Evolutionary conservation across 2,329 filamentous ascomycete genomes (phyloP), one percentile per base, ranked within the genome.

Genomic region (Parasarocladium wereldwijsianum): DNA sequence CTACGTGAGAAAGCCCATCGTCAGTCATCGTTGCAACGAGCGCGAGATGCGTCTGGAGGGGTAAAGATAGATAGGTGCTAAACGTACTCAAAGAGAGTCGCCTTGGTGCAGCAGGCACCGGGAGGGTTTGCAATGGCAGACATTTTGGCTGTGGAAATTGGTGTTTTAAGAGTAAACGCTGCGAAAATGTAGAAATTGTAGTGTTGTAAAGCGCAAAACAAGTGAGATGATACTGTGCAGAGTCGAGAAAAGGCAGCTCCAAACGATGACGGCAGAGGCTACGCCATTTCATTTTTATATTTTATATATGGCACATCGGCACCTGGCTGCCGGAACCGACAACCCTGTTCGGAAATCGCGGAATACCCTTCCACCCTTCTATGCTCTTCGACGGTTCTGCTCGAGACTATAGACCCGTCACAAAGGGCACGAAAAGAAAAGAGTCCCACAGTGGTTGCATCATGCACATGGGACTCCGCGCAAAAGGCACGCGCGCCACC

Each of bases 1-100:
- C 65, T 70, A 32, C 9, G 17, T 14, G 5, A 14, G 9, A 13
- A 4, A 22, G 16, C 22, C 28, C 15, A 8, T 31, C 18, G 4
- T 17, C 5, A n/a, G 5, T 18, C 16, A 20, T n/a, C 12, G 11
- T 11, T 17, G 17, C 8, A 16, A 21, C 22, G 14, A 25, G 8
- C 23, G 7, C 23, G 14, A 16, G 17, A 10, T 11, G 8, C 12
- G n/a, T 13, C 15, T 21, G 5, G 18, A 21, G 11, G 18, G 5
- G 8, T 12, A 21, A 13, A 18, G 16, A 22, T 5, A 21, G 17
- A 16, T 13, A 26, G 13, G 6, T 13, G 16, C 5, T 15, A 30
- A 16, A 55, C 66, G 44, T 51, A 69, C 65, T 66, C 58, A 40
- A 69, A 64, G 45, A 57, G 62, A 35, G 64, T 50, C 35, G 65